Evolutionary conservation across 2,329 filamentous ascomycete species (phyloP).

Genomic region (Myriosclerotinia scirpicola): DNA sequence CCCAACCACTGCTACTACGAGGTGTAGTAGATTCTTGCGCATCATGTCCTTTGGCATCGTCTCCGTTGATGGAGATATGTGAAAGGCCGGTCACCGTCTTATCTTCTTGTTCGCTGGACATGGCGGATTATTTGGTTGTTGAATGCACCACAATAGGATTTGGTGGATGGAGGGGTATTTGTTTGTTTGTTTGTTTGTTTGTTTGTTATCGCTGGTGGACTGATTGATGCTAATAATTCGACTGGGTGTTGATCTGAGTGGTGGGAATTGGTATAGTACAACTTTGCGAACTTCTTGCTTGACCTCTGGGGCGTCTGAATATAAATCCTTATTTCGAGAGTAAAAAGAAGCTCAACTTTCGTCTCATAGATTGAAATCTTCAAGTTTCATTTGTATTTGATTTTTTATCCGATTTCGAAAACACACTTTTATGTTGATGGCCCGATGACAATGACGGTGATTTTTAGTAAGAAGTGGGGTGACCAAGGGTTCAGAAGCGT

Average conservation of each 20-base stretch:
- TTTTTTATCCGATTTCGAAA: not conserved
- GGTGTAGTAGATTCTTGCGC: conserved; percentile 32
- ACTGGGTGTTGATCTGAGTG: not conserved
- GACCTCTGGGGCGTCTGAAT: not conserved
- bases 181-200: not conserved
- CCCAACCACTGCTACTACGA: conserved; percentile 71
- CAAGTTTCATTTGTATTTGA: not conserved
- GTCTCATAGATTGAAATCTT: not conserved
- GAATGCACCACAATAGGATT: not conserved
- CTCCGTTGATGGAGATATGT: conserved; percentile 35
- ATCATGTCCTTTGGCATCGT: conserved; percentile 35
- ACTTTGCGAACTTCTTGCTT: not conserved
- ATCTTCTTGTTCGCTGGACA: conserved; percentile 30
- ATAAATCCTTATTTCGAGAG: not conserved
- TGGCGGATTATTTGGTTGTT: conserved; percentile 14
- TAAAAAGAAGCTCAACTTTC: not conserved
- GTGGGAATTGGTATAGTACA: not conserved
- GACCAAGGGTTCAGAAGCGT: not conserved
- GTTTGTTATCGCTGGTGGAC: not conserved
- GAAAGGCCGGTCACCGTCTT: conserved; percentile 31
- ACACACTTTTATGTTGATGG: not conserved
- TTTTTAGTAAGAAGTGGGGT: not conserved
- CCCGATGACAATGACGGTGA: not conserved
- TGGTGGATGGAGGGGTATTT: conserved; percentile 4
- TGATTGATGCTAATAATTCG: too few species aligned